Evolutionary conservation across 257 asterid species (phyloP).

Genomic region (Anisodus acutangulus): DNA sequence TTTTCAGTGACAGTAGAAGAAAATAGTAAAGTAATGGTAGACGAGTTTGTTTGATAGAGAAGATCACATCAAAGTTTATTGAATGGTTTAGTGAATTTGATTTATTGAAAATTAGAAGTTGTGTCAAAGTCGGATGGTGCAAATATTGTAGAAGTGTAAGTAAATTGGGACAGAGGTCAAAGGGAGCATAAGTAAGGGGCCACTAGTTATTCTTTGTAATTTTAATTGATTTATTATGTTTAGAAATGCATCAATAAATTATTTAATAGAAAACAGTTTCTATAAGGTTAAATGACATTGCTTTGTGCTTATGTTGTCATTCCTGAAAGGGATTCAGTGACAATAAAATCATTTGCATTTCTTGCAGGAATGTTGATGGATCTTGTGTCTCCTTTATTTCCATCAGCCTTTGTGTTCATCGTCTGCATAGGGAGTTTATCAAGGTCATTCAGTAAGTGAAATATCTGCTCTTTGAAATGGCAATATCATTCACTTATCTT

Average conservation of each 20-base stretch:
- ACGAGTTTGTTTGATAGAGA: background rate
- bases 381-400: constrained; percentile 91
- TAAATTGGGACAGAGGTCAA: background rate
- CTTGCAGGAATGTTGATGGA: constrained; percentile 98
- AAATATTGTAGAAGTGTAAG: background rate
- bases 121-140: background rate
- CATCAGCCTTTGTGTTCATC: constrained; percentile 81
- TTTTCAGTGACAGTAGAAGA: background rate
- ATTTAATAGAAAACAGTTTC: background rate
- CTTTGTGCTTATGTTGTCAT: background rate
- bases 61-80: background rate
- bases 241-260: background rate
- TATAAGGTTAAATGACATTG: background rate
- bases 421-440: constrained; percentile 97
- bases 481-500: background rate
- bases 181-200: background rate
- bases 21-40: background rate
- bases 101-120: constrained; percentile 4
- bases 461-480: constrained; percentile 25
- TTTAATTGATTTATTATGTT: background rate
- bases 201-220: background rate
- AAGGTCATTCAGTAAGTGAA: constrained; percentile 91
- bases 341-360: constrained; percentile 29
- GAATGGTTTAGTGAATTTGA: background rate
- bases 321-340: background rate